Evolutionary conservation across 1,139 yeast genomes (phyloP), one percentile per base, ranked within the genome.

Genomic region (Pichia sp.): DNA sequence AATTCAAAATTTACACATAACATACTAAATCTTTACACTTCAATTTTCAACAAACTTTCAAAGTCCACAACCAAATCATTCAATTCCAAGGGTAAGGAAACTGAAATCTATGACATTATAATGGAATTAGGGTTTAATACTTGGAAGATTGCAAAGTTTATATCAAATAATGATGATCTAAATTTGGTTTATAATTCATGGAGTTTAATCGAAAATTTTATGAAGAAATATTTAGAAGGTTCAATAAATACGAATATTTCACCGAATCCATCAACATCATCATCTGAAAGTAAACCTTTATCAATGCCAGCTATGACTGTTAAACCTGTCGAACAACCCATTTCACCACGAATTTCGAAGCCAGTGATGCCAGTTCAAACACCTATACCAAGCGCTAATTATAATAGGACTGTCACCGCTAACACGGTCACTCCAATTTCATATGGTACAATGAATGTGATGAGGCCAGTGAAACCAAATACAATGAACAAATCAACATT

Each of bases 111-210:
- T 49, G 70, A 67, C 45, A 57, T 67, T 44, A 62, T 66, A 9
- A 48, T 61, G 48, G 64, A 63, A 43, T 47, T 68, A 1, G 67
- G 65, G 44, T 67, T 67, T 52, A 63, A 67, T 49, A 50, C 67
- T 11, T 68, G 71, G 71, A 62, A 57, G 42, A 47, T 65, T 33
- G 48, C 60, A 14, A 60, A 59, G 46, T 57, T 51, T 46, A 52
- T 60, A 11, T 45, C 48, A 9, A 53, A 44, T 22, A 52, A 42
- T 28, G 33, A 46, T 1, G 65, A 60, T 45, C 42, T 60, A 19
- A 48, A 47, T 31, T 42, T 31, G 10, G 47, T 54, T 10, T 59
- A 54, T 33, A 29, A 19, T 27, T 51, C 53, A 3, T 47, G 60
- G 49, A 33, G 22, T n/a, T 41, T 36, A 7, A 55, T 61, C 44